Percentiles rank a stretch among this genome's conserved stretches.
These are phyloP conservation scores for Iris macrosiphon DNA, from an alignment of 106 monocot species.

Conservation along the genomic window DNA sequence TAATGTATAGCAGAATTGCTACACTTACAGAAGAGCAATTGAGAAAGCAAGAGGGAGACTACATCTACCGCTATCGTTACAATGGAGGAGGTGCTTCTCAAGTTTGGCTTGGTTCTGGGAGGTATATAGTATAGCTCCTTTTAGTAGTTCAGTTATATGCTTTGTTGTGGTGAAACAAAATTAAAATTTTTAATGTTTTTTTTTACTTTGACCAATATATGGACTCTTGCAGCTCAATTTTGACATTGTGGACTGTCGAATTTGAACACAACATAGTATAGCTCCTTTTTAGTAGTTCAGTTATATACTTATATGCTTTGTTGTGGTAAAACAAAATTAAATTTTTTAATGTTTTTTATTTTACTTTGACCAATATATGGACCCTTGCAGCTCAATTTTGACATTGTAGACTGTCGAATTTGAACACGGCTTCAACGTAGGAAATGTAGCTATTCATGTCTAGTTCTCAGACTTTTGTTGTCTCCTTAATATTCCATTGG, in stretches of 20 bases:
- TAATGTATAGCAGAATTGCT: constrained; percentile 51
- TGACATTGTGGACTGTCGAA: no score
- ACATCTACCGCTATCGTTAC: constrained; percentile 71
- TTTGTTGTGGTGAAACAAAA: no score
- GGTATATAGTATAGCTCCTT: constrained; percentile 21
- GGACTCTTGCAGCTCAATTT: constrained; percentile 66
- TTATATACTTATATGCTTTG: background rate
- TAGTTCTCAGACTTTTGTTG: no score
- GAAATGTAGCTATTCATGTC: no score
- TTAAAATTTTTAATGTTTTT: no score
- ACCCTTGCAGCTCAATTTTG: constrained; percentile 70
- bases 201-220: no score
- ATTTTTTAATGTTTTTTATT: no score
- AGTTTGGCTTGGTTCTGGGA: constrained; percentile 80
- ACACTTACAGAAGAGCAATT: constrained; percentile 59
- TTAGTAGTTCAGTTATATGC: background rate
- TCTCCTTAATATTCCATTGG: no score
- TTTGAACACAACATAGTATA: constrained; percentile 37
- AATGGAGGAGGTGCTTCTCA: constrained; percentile 81
- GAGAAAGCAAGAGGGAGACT: constrained; percentile 57
- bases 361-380: no score
- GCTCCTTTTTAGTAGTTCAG: background rate
- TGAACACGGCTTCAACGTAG: constrained; percentile 55
- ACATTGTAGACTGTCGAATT: no score
- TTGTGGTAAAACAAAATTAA: no score